Evolutionary conservation across 805 yeast species (phyloP), one percentile per base, ranked within the genome.

Genomic region (Candida insectorum): DNA sequence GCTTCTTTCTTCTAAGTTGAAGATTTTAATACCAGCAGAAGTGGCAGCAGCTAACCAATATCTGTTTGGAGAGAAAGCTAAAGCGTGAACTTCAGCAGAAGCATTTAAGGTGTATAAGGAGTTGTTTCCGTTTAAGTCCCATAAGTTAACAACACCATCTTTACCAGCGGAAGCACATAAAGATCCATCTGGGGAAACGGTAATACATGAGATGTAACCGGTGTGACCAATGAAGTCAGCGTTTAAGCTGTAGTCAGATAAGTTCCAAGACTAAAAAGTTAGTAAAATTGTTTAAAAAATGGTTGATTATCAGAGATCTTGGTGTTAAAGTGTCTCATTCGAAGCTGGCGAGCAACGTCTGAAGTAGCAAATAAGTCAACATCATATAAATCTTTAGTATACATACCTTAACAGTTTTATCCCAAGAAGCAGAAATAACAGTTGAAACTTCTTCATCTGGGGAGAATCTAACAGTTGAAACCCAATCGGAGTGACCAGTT

Each of bases 21-120:
- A 93, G 80, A 93, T 82, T 85, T 89, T 91, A 79, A 93, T 87
- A 64, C 96, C 93, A 54, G 96, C 75, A 52, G 96, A 75, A 59
- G 99, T 93, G 65, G 98, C 97, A 75, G 97, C 98, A 69, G 95
- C 91, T 71, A 93, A 85, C 98, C 98, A 93, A 94, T 86, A 93
- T 84, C 98, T 89, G 95, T 86, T 86, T 76, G 99, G 98, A 70
- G 97, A 91, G 95, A 93, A 93, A 59, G 97, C 95, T 67, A 93
- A 80, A 68, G 97, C 94, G 73, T 86, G 86, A 58, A 93, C 88
- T 79, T 91, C 97, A 65, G 91, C 93, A 70, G 93, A 87, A 58
- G 96, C 91, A 60, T 78, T 75, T 70, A 93, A 80, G 62, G 96
- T 81, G 95, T 88, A 91, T 63, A 89, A 77, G 62, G 89, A 81